Evolutionary conservation across 257 asterid genomes (phyloP).

Genomic region (Salvia splendens): DNA sequence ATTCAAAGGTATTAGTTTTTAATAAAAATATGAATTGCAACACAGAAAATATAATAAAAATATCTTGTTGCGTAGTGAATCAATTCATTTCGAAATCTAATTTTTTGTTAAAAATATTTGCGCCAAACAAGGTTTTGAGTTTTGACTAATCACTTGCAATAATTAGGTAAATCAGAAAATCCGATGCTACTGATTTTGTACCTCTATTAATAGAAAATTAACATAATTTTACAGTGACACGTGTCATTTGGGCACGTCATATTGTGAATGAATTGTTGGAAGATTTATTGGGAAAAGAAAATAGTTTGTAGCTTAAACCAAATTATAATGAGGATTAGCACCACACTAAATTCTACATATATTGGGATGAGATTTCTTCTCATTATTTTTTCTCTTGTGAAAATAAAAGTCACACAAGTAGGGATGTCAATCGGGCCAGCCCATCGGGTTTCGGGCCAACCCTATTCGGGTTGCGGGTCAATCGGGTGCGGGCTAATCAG

Average conservation of each 20-base stretch:
- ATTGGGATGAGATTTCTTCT: conserved; percentile 27
- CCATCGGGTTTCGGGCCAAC: too few relatives aligned
- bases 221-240: conserved; percentile 19
- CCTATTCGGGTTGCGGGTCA: too few relatives aligned
- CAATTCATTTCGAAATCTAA: neutral
- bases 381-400: conserved; percentile 10
- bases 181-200: conserved; percentile 25
- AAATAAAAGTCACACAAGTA: neutral
- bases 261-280: neutral
- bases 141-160: conserved; percentile 22
- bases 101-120: neutral
- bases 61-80: neutral
- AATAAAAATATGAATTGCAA: neutral
- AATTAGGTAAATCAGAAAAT: conserved; percentile 30
- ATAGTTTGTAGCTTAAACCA: conserved; percentile 5
- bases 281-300: neutral
- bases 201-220: conserved; percentile 21
- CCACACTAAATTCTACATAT: conserved; percentile 26
- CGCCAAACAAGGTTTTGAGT: conserved; percentile 33
- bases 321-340: conserved; percentile 25
- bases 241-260: neutral
- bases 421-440: too few relatives aligned
- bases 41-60: neutral
- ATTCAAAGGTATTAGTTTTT: too few relatives aligned
- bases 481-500: too few relatives aligned